phyloP scores from a whole-genome alignment of 31 red algal genomes.

The Pterothamnion heteromorphum region DNA sequence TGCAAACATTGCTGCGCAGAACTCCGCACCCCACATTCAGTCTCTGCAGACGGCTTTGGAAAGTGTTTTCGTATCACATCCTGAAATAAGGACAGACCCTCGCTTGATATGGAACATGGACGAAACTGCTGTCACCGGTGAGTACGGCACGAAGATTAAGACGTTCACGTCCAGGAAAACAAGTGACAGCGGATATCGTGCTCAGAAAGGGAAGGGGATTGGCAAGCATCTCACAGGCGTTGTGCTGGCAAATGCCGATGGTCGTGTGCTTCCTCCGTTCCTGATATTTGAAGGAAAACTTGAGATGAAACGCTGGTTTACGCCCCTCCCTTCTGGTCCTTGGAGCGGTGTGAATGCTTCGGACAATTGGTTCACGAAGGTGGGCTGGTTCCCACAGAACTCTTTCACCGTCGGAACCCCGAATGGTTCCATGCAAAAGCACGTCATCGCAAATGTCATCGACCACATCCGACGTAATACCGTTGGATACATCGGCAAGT shows the following conservation, averaged over 20 bases:
- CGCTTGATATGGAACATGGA: background rate
- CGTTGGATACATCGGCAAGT: no score
- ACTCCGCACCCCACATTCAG: background rate
- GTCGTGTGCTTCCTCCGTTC: background rate
- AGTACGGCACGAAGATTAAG: background rate
- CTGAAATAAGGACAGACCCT: background rate
- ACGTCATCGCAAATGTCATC: no score
- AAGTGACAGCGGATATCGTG: background rate
- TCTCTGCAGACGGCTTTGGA: background rate
- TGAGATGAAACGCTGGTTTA: background rate
- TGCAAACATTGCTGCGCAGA: background rate
- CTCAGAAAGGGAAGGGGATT: background rate
- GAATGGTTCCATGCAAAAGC: no score
- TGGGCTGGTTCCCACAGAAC: background rate
- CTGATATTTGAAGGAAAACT: background rate
- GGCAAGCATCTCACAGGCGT: background rate
- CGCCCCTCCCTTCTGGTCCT: background rate
- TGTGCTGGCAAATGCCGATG: background rate
- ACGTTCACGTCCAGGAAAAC: background rate
- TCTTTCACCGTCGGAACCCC: no score
- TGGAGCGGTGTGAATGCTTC: background rate
- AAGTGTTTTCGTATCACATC: background rate
- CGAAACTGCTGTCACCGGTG: background rate
- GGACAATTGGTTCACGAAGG: background rate
- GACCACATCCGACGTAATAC: no score